Percentiles rank a stretch among this genome's conserved stretches.
Evolutionary conservation across 768 basidiomycete genomes (phyloP).

Genomic region (Russula olivacea): DNA sequence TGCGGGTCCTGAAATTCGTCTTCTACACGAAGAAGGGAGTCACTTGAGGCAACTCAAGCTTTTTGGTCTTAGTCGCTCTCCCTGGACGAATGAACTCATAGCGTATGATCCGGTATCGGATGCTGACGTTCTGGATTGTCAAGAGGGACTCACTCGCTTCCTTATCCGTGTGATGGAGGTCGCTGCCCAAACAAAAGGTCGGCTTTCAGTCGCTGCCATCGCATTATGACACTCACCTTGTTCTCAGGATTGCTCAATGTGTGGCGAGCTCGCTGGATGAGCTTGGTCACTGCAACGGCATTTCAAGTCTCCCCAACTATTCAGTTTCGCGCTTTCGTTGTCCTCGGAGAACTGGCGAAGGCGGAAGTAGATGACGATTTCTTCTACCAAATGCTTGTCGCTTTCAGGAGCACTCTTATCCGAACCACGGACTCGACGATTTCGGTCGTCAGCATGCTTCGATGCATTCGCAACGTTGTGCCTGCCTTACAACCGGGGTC

Average conservation of each 20-base stretch:
- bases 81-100: conserved; percentile 63
- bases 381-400: conserved; percentile 87
- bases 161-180: conserved; percentile 59
- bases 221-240: conserved; percentile 9
- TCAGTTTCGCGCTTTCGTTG: conserved; percentile 83
- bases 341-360: conserved; percentile 74
- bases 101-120: conserved; percentile 50
- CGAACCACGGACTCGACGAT: conserved; percentile 66
- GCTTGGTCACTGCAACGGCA: conserved; percentile 77
- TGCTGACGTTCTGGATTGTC: conserved; percentile 50
- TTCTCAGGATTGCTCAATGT: conserved; percentile 66
- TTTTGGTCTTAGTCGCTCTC: conserved; percentile 66
- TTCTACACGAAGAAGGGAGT: conserved; percentile 56
- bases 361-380: conserved; percentile 90
- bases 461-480: conserved; percentile 74
- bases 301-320: conserved; percentile 85
- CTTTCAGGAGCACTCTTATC: conserved; percentile 65
- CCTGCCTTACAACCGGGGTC: conserved; percentile 63
- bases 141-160: conserved; percentile 60
- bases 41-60: conserved; percentile 51
- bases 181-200: conserved; percentile 65
- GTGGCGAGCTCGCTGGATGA: conserved; percentile 94
- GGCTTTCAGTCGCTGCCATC: conserved; percentile 21
- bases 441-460: conserved; percentile 81
- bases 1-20: conserved; percentile 49